Evolutionary conservation across 2,329 filamentous ascomycete species (phyloP).

Genomic region (Cercospora berteroae): DNA sequence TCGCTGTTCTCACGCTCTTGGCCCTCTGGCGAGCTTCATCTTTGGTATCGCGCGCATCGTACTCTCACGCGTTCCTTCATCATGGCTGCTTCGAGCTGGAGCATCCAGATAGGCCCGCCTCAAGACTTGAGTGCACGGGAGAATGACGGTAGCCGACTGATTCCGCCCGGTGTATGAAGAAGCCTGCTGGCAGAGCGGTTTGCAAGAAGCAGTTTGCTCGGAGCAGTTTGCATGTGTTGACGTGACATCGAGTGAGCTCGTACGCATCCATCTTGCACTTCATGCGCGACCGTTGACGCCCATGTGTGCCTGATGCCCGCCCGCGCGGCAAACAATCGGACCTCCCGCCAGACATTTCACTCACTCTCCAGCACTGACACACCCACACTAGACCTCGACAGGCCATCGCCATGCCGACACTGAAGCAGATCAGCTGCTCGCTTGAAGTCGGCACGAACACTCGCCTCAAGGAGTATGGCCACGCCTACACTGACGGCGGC

Average conservation of each 20-base stretch:
- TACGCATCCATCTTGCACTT: neutral
- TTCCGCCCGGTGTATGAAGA: neutral
- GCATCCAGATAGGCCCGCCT: neutral
- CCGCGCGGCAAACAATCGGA: neutral
- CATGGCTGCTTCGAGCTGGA: neutral
- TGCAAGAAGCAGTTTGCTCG: neutral
- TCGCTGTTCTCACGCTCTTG: neutral
- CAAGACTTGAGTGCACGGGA: neutral
- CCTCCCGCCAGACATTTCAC: neutral
- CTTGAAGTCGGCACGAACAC: slow-evolving; percentile 49
- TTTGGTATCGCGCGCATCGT: neutral
- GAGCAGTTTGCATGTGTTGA: neutral
- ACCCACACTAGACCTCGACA: neutral
- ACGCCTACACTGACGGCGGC: slow-evolving; percentile 51
- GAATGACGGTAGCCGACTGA: neutral
- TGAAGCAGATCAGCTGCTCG: slow-evolving; percentile 54
- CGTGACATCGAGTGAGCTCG: neutral
- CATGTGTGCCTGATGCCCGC: neutral
- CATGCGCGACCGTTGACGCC: neutral
- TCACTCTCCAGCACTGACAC: neutral
- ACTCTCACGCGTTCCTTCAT: neutral
- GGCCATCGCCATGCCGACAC: slow-evolving; percentile 48
- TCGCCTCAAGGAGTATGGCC: slow-evolving; percentile 51
- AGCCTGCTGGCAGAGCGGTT: neutral
- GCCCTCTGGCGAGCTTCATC: neutral